Percentiles rank a stretch among this genome's conserved stretches.
phyloP scores from a whole-genome alignment of 1,284 basidiomycete species.

The Leccinum fuscescens region DNA sequence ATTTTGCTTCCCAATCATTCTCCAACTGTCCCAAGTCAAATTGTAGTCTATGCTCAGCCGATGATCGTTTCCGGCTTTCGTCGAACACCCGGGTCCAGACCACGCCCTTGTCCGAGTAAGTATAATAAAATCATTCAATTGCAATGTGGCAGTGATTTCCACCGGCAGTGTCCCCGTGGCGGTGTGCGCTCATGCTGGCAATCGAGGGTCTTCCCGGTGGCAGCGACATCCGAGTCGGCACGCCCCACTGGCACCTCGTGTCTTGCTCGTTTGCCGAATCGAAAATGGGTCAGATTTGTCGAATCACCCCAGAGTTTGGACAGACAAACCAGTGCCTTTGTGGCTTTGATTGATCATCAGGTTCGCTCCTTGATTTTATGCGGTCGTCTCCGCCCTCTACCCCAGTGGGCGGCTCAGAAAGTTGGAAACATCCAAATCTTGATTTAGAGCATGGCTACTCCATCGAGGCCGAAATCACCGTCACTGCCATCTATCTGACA shows the following conservation, averaged over 20 bases:
- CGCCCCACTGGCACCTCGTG: background rate
- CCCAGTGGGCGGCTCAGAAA: background rate
- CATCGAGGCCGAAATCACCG: background rate
- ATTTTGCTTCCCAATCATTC: conserved; percentile 15
- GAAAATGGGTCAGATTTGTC: background rate
- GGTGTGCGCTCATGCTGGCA: conserved; percentile 3
- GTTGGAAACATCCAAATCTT: background rate
- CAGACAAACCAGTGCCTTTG: background rate
- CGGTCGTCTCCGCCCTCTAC: background rate
- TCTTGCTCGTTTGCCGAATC: background rate
- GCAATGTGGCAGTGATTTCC: conserved; percentile 14
- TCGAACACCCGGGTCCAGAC: background rate
- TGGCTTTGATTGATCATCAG: background rate
- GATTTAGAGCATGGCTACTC: background rate
- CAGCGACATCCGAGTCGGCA: background rate
- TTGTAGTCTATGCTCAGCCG: background rate
- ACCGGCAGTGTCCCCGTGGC: conserved; percentile 10
- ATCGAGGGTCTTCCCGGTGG: background rate
- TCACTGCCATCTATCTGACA: background rate
- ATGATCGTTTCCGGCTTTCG: background rate
- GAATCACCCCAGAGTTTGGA: background rate
- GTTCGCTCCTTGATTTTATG: background rate
- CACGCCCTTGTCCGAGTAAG: background rate
- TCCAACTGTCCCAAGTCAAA: conserved; percentile 13
- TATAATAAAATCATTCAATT: background rate